Percentiles rank a stretch among this genome's conserved stretches.
phyloP scores from a whole-genome alignment of 2,329 filamentous ascomycete species.

The Colletotrichum graminicola region DNA sequence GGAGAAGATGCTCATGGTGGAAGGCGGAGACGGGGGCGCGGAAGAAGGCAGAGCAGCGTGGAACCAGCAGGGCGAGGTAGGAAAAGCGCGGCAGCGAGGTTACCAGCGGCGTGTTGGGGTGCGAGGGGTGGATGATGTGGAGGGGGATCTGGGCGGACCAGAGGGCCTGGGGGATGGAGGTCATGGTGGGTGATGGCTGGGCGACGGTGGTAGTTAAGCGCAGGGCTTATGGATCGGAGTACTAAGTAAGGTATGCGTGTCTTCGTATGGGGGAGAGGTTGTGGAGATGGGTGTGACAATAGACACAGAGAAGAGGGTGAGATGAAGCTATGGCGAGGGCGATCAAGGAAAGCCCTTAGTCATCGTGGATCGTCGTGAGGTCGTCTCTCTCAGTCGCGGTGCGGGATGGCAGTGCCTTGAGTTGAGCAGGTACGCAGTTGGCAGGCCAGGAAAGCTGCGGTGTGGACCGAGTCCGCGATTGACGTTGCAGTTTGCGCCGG shows the following conservation, averaged over 20 bases:
- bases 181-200: conserved; percentile 8
- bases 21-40: conserved; percentile 68
- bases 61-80: conserved; percentile 69
- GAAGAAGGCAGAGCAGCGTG: conserved; percentile 67
- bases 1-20: conserved; percentile 66
- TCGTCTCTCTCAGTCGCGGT: too few relatives aligned
- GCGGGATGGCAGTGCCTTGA: too few relatives aligned
- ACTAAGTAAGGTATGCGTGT: too few relatives aligned
- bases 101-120: conserved; percentile 63
- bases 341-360: neutral
- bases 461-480: too few relatives aligned
- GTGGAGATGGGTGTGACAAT: neutral
- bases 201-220: neutral
- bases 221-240: too few relatives aligned
- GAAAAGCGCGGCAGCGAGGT: conserved; percentile 68
- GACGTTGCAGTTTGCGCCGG: too few relatives aligned
- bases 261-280: too few relatives aligned
- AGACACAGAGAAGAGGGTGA: conserved; percentile 1
- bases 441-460: neutral
- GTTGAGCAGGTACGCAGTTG: too few relatives aligned
- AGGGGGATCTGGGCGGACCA: conserved; percentile 68
- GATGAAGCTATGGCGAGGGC: neutral
- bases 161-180: conserved; percentile 59
- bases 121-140: conserved; percentile 64
- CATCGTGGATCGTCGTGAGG: neutral